Evolutionary conservation across 257 asterid species (phyloP).

Genomic region (Plantago ovata): DNA sequence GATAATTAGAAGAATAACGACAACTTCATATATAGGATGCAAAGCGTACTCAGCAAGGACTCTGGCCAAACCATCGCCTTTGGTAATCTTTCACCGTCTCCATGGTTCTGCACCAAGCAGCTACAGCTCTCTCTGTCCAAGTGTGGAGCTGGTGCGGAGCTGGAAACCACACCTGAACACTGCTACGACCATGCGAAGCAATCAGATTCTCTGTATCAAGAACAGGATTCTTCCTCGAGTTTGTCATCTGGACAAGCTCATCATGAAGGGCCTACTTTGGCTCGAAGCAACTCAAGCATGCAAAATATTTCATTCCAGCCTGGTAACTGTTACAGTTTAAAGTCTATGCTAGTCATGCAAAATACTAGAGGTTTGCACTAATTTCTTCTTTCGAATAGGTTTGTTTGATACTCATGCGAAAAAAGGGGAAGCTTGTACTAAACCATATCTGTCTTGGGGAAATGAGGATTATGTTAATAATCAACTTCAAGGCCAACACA

Average conservation of each 20-base stretch:
- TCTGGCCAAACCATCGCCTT: slow-evolving; percentile 24
- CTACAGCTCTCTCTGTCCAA: slow-evolving; percentile 30
- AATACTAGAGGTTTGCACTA: background rate
- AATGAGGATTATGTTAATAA: slow-evolving; percentile 31
- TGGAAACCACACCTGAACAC: slow-evolving; percentile 20
- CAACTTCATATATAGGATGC: slow-evolving; percentile 33
- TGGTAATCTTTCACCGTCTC: slow-evolving; percentile 34
- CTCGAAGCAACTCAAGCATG: slow-evolving; percentile 28
- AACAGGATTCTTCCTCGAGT: slow-evolving; percentile 48
- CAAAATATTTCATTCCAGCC: slow-evolving; percentile 34
- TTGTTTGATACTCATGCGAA: slow-evolving; percentile 21
- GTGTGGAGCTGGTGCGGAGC: slow-evolving; percentile 21
- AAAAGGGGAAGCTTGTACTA: slow-evolving; percentile 27
- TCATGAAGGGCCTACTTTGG: slow-evolving; percentile 27
- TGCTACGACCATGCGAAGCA: slow-evolving; percentile 25
- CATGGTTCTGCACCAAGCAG: slow-evolving; percentile 37
- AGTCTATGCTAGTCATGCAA: background rate
- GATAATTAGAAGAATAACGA: slow-evolving; percentile 9
- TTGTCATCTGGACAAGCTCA: slow-evolving; percentile 44
- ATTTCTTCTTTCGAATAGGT: slow-evolving; percentile 18
- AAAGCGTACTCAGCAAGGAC: slow-evolving; percentile 34
- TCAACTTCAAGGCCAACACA: slow-evolving; percentile 41
- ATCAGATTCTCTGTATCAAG: slow-evolving; percentile 38
- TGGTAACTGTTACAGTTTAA: slow-evolving; percentile 30
- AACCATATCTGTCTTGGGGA: slow-evolving; percentile 27